Conservation (phyloP, 148 eudicot species). For the Arctostaphylos glauca region DNA sequence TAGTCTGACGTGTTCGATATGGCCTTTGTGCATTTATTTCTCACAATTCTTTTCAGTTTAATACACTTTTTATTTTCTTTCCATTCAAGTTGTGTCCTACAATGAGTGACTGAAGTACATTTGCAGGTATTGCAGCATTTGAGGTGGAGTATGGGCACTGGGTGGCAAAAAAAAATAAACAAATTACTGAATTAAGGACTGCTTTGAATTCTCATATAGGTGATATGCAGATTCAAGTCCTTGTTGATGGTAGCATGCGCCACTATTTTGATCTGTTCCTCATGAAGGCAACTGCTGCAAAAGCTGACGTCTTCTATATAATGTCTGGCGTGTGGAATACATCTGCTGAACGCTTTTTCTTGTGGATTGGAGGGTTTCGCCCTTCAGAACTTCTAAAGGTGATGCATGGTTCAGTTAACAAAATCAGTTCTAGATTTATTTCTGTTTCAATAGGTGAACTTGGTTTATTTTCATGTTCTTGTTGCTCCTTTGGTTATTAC, state of each 20-base stretch:
- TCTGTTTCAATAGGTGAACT: no score
- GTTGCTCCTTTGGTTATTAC: no score
- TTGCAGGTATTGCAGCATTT: conserved; percentile 68
- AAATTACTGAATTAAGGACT: conserved; percentile 47
- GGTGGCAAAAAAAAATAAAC: conserved; percentile 78
- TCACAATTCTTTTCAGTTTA: background rate
- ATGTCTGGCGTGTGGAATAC: conserved; percentile 94
- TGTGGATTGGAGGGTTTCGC: conserved; percentile 97
- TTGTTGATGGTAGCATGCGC: conserved; percentile 63
- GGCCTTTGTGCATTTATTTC: background rate
- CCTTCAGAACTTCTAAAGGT: conserved; percentile 94
- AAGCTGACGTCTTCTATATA: conserved; percentile 70
- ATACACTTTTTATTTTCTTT: background rate
- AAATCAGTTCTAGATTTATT: no score
- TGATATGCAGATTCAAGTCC: conserved; percentile 48
- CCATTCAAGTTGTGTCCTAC: background rate
- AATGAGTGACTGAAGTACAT: background rate
- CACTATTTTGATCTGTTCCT: conserved; percentile 75
- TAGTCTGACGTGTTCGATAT: no score
- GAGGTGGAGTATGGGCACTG: conserved; percentile 77
- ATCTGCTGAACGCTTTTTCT: conserved; percentile 77
- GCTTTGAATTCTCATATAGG: conserved; percentile 49
- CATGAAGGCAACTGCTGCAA: conserved; percentile 75
- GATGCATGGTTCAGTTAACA: conserved; percentile 7
- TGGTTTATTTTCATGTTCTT: no score